These are phyloP conservation scores for Oryza meridionalis DNA, from an alignment of 176 grass and related monocot genomes.

Conservation along the genomic window DNA sequence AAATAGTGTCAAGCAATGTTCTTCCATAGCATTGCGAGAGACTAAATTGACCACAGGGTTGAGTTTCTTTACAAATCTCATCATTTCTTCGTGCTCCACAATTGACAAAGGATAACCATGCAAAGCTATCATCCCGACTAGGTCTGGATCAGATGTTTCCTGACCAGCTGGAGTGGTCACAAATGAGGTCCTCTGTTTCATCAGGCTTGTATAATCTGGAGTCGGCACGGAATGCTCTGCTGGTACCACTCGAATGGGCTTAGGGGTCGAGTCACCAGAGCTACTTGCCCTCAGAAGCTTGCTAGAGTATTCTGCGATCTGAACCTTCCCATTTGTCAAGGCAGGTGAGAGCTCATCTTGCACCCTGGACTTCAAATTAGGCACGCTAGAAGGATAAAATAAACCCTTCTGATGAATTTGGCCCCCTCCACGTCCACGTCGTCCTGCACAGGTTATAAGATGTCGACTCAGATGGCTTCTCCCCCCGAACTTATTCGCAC, in stretches of 20 bases:
- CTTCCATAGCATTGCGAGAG: slow-evolving; percentile 45
- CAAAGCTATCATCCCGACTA: slow-evolving; percentile 49
- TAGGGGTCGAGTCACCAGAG: slow-evolving; percentile 35
- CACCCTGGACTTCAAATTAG: slow-evolving; percentile 39
- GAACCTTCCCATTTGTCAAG: slow-evolving; percentile 62
- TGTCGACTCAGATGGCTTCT: slow-evolving; percentile 63
- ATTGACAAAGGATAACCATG: slow-evolving; percentile 58
- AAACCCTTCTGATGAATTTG: slow-evolving; percentile 22
- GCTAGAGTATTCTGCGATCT: slow-evolving; percentile 47
- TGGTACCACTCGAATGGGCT: slow-evolving; percentile 45
- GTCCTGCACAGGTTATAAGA: slow-evolving; percentile 52
- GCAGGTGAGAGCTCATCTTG: slow-evolving; percentile 56
- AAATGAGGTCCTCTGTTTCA: slow-evolving; percentile 44
- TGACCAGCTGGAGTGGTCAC: slow-evolving; percentile 31
- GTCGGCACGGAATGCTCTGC: slow-evolving; percentile 34
- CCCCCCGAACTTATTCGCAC: slow-evolving; percentile 60
- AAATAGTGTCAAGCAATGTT: slow-evolving; percentile 50
- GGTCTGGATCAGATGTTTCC: slow-evolving; percentile 43
- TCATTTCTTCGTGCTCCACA: slow-evolving; percentile 66
- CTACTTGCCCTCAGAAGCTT: slow-evolving; percentile 34
- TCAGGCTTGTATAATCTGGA: slow-evolving; percentile 36
- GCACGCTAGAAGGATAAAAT: slow-evolving; percentile 26
- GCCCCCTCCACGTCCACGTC: slow-evolving; percentile 30
- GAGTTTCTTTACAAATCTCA: slow-evolving; percentile 46
- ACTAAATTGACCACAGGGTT: slow-evolving; percentile 38